Percentiles rank a stretch among this genome's conserved stretches.
phyloP scores from a whole-genome alignment of 192 early-diverging fungal genomes.

The Chytriomyces confervae region DNA sequence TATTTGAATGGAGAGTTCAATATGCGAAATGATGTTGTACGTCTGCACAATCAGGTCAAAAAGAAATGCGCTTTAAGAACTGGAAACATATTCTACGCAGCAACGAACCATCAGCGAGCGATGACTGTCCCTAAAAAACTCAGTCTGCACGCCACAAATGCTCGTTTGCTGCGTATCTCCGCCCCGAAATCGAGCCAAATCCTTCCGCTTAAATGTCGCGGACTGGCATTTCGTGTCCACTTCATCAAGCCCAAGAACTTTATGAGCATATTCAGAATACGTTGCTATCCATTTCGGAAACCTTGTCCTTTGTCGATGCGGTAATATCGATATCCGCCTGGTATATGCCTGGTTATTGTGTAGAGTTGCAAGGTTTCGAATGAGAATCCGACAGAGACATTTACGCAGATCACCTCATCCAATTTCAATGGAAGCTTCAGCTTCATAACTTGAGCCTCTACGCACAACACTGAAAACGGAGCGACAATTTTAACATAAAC shows the following conservation, averaged over 20 bases:
- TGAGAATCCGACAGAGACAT: too few relatives aligned
- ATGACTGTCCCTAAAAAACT: slow-evolving; percentile 36
- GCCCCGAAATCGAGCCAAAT: slow-evolving; percentile 24
- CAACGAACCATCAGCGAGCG: slow-evolving; percentile 22
- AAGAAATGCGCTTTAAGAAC: not conserved
- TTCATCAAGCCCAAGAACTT: slow-evolving; percentile 2
- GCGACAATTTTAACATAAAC: slow-evolving; percentile 30
- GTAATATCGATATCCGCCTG: not conserved
- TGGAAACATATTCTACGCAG: not conserved
- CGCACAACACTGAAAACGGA: slow-evolving; percentile 33
- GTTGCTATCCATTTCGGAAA: not conserved
- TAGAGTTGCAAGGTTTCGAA: not conserved
- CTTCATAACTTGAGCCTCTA: slow-evolving; percentile 40
- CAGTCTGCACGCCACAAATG: not conserved
- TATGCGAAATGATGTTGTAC: slow-evolving; percentile 24
- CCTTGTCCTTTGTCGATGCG: not conserved
- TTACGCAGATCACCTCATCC: slow-evolving; percentile 15
- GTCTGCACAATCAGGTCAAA: slow-evolving; percentile 11
- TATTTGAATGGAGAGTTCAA: slow-evolving; percentile 29
- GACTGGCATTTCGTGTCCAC: slow-evolving; percentile 17
- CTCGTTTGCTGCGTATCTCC: slow-evolving; percentile 14
- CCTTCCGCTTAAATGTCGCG: slow-evolving; percentile 32
- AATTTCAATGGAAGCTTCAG: slow-evolving; percentile 24
- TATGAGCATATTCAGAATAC: not conserved
- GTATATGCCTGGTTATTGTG: not conserved